Evolutionary conservation across 306 rosid species (phyloP), one percentile per base, ranked within the genome.

Genomic region (Vicia sativa): DNA sequence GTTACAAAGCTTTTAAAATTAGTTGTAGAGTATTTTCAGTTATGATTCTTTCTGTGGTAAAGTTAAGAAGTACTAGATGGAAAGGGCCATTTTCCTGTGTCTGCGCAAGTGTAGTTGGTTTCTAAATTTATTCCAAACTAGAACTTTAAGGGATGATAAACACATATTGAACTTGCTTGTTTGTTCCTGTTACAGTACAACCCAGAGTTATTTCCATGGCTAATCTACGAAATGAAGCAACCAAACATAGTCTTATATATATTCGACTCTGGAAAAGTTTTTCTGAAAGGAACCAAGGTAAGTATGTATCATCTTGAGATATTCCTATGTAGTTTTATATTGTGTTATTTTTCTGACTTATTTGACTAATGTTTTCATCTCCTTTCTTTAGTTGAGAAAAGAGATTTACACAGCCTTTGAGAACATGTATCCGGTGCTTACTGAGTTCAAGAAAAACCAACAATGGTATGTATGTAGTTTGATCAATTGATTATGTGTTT

Each of bases 391-490:
- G 64, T 14, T n/a, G 25, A 58, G 13, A 58, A 13, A 14, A 14
- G 64, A 58, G 43, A 58, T 58, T 31, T 31, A 14, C 44, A 31
- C 64, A 0, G 64, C 64, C 13, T 15, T 58, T 31, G 25, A 34
- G 26, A 58, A 31, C n/a, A 58, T 58, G 9, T 58, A 58, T 58
- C 64, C 64, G 0, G 64, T 58, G 25, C 64, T 58, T 35, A 34
- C 64, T 2, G 26, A 14, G 8, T 58, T 26, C 62, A 55, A 18
- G 18, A 26, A 26, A 55, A 28, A 28, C 62, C 9, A 13, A 55
- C 39, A 55, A 58, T 58, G 85, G 95, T 86, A 82, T 64, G 82
- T 34, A 65, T 18, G 34, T 75, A 9, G 23, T 15, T 26, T 55
- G 21, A 25, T 25, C 28, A 25, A 25, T 25, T 52, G 16, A 6